Conservation (phyloP, 2,329 filamentous ascomycete species). For the Thelonectria discophora region DNA sequence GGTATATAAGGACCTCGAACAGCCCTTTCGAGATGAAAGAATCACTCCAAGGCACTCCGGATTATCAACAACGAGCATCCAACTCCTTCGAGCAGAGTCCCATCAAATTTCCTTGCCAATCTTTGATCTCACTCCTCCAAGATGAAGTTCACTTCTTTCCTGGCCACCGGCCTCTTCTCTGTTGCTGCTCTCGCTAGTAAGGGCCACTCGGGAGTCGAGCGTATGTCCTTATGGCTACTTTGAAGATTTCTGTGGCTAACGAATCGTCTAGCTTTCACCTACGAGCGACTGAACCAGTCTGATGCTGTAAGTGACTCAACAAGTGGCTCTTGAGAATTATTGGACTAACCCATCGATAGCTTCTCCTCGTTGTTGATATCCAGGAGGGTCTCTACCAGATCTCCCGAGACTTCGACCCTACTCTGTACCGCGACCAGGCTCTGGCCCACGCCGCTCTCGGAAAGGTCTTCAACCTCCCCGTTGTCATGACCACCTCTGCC, state of each 20-base stretch:
- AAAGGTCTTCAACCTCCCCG: conserved; percentile 72
- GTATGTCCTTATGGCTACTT: conserved; percentile 5
- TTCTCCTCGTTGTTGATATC: conserved; percentile 50
- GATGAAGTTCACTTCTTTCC: conserved; percentile 25
- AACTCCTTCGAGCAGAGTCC: conserved; percentile 7
- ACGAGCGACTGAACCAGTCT: conserved; percentile 41
- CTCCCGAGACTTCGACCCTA: conserved; percentile 73
- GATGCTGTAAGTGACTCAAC: conserved; percentile 31
- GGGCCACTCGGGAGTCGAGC: conserved; percentile 6
- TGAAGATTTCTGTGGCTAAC: conserved; percentile 1
- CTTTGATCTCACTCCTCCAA: conserved; percentile 10
- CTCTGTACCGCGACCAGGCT: conserved; percentile 72
- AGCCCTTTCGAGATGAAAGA: conserved; percentile 7
- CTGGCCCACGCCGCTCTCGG: conserved; percentile 73
- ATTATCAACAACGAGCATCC: conserved; percentile 17
- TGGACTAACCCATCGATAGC: conserved; percentile 25
- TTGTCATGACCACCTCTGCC: conserved; percentile 75
- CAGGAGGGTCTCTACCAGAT: conserved; percentile 49
- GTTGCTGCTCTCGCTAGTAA: conserved; percentile 10
- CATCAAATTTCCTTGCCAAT: conserved; percentile 12
- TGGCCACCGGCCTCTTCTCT: conserved; percentile 20
- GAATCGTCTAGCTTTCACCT: conserved; percentile 27
- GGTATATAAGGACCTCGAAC: conserved; percentile 19
- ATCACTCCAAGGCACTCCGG: conserved; percentile 18
- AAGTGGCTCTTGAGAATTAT: fast-evolving